Conservation (phyloP, 2,329 filamentous ascomycete genomes). For the Cladophialophora yegresii region DNA sequence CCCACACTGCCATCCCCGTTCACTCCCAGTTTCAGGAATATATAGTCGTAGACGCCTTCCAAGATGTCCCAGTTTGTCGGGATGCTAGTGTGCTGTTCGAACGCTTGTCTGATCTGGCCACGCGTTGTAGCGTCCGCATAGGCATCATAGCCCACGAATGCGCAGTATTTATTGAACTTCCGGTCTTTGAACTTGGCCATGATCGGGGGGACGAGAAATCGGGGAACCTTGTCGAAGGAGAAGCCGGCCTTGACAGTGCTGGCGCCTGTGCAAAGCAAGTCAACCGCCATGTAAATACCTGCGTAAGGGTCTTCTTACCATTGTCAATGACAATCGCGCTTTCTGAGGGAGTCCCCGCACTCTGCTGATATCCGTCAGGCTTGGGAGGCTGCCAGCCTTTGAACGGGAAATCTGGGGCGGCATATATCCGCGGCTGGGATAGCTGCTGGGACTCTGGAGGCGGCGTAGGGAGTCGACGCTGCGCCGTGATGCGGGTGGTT, state of each 20-base stretch:
- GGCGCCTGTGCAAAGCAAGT: constrained; percentile 62
- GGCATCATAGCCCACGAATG: constrained; percentile 88
- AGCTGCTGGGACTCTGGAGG: constrained; percentile 55
- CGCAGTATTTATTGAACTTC: constrained; percentile 87
- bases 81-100: constrained; percentile 86
- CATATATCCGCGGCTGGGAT: constrained; percentile 57
- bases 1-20: constrained; percentile 74
- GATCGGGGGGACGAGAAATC: constrained; percentile 79
- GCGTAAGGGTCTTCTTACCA: constrained; percentile 58
- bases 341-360: constrained; percentile 58
- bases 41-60: constrained; percentile 90
- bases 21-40: constrained; percentile 90
- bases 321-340: constrained; percentile 97
- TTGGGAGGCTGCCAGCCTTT: constrained; percentile 60
- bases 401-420: constrained; percentile 61
- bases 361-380: constrained; percentile 70
- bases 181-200: constrained; percentile 95
- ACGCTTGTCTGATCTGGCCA: constrained; percentile 85
- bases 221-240: constrained; percentile 85
- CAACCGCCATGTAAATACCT: not conserved
- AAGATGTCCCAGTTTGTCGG: constrained; percentile 98
- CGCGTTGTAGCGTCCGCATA: constrained; percentile 92
- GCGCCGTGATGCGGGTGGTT: constrained; percentile 42
- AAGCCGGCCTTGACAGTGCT: constrained; percentile 88
- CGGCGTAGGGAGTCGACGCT: constrained; percentile 46